These are phyloP conservation scores for Takashimella koratensis DNA, from an alignment of 1,284 basidiomycete genomes.

Conservation along the genomic window DNA sequence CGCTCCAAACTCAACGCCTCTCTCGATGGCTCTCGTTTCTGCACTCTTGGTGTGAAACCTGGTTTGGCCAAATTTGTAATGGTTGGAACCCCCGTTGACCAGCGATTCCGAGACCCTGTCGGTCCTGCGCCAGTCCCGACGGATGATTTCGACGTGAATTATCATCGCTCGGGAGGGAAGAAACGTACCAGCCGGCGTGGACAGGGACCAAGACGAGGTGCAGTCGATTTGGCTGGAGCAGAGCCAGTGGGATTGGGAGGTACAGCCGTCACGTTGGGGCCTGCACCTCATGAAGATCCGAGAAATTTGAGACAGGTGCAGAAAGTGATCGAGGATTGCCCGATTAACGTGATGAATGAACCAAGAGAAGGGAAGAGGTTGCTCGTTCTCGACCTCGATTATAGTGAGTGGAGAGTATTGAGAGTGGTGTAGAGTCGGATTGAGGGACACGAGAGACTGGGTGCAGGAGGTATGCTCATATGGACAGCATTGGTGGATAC, in stretches of 20 bases:
- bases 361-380: conserved; percentile 71
- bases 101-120: conserved; percentile 71
- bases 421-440: conserved; percentile 1
- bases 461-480: not conserved
- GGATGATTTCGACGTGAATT: conserved; percentile 75
- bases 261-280: not conserved
- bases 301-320: conserved; percentile 73
- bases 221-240: not conserved
- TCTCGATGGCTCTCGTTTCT: conserved; percentile 51
- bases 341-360: conserved; percentile 63
- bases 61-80: conserved; percentile 69
- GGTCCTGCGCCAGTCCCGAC: conserved; percentile 28
- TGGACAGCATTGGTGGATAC: conserved; percentile 71
- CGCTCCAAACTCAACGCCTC: conserved; percentile 79
- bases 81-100: conserved; percentile 74
- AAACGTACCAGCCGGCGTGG: conserved; percentile 55
- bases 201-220: conserved; percentile 55
- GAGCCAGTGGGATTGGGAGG: not conserved
- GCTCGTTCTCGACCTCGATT: conserved; percentile 83
- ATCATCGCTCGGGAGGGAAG: too few species aligned
- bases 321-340: conserved; percentile 64
- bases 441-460: not conserved
- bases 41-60: conserved; percentile 55
- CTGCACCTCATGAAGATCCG: conserved; percentile 61
- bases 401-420: conserved; percentile 56